Percentiles rank a stretch among this genome's conserved stretches.
phyloP scores from a whole-genome alignment of 257 asterid genomes.

The Agastache rugosa region DNA sequence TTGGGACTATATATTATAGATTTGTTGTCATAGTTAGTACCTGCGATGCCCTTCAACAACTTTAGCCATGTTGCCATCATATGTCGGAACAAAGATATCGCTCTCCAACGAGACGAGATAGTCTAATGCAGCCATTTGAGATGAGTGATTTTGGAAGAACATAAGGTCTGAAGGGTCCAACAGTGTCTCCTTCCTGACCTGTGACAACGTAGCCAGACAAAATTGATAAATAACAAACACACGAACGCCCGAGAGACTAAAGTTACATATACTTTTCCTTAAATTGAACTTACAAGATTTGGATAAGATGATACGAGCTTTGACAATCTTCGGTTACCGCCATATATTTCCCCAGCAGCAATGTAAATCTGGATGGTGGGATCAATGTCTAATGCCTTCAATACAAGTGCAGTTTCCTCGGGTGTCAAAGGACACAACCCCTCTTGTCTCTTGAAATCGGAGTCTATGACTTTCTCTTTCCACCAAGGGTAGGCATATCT shows the following conservation, averaged over 20 bases:
- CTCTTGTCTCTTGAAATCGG: slow-evolving; percentile 87
- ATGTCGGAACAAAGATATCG: slow-evolving; percentile 91
- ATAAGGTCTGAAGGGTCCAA: slow-evolving; percentile 82
- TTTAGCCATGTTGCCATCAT: slow-evolving; percentile 99
- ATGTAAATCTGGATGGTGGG: slow-evolving; percentile 79
- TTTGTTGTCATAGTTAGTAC: slow-evolving; percentile 41
- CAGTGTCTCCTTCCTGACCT: slow-evolving; percentile 94
- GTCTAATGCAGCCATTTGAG: slow-evolving; percentile 99
- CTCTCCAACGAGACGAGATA: slow-evolving; percentile 97
- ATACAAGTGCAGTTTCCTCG: slow-evolving; percentile 88
- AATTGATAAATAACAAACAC: slow-evolving; percentile 18
- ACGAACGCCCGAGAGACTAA: neutral
- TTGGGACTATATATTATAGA: neutral
- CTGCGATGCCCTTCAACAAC: slow-evolving; percentile 99
- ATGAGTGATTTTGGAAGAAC: slow-evolving; percentile 91
- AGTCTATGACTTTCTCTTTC: slow-evolving; percentile 93
- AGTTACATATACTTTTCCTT: neutral
- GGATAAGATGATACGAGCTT: slow-evolving; percentile 76
- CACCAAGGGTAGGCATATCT: slow-evolving; percentile 99
- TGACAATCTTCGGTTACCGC: slow-evolving; percentile 78
- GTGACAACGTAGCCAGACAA: slow-evolving; percentile 32
- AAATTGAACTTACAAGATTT: slow-evolving; percentile 61
- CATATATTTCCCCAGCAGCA: slow-evolving; percentile 99
- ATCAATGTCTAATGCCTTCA: slow-evolving; percentile 83
- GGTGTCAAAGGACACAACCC: slow-evolving; percentile 97